Evolutionary conservation across 208 protist genomes (phyloP), one percentile per base, ranked within the genome.

Genomic region (Crithidia thermophila): DNA sequence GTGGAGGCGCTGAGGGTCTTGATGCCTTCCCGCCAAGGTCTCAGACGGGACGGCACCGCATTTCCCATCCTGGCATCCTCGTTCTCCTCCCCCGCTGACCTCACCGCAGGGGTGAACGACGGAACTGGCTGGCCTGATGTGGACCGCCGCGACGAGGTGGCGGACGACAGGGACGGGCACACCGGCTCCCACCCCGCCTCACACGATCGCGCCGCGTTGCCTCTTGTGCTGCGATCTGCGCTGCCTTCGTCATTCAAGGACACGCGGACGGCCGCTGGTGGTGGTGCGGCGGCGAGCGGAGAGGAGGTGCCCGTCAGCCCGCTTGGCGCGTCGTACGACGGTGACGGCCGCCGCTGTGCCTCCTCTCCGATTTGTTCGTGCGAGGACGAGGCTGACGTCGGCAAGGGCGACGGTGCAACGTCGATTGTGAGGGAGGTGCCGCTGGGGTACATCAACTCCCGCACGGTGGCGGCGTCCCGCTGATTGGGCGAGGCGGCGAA

Each of bases 391-490:
- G 20, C 40, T 13, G 58, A 37, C 8, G 33, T 53, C 5, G 23
- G 25, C 1, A 33, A 47, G 5, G 1, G 21, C 18, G 50, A 66
- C 25, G 67, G 28, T 4, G 49, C 20, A 28, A 60, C 25, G 28
- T 67, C 58, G 31, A 61, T 66, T 16, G 57, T 37, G 57, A 52
- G 49, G 10, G 57, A 45, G 11, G 67, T 52, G 36, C n/a, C n/a
- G n/a, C 47, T 47, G 14, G 57, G 43, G 40, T 31, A 30, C 47
- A 73, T 40, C 6, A 59, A 21, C 50, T 60, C 33, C 47, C 45
- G 67, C 28, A 64, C 36, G 5, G 23, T 33, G 11, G 50, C 50
- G 7, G 36, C 58, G 28, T 66, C 58, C 30, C 36, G 21, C n/a
- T 23, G 37, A 5, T 39, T 16, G 0, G 46, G 27, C 7, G 47